Evolutionary conservation across 2,329 filamentous ascomycete genomes (phyloP).

Genomic region (Fusarium sp.): DNA sequence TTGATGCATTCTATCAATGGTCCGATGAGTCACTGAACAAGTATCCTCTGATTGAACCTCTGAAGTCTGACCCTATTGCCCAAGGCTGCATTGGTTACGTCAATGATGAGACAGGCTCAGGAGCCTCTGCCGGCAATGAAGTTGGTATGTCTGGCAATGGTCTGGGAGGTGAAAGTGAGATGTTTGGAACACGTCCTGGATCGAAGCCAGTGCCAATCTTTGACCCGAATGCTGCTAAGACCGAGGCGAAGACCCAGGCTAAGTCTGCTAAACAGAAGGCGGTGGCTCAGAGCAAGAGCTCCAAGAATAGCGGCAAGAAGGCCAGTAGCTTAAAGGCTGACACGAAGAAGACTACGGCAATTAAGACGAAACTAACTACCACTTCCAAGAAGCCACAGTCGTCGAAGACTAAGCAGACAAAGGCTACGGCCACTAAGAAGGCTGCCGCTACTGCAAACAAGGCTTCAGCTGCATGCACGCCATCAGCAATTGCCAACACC

Average conservation of each 20-base stretch:
- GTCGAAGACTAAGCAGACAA: background rate
- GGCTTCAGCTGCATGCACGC: background rate
- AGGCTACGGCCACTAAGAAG: background rate
- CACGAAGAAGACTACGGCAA: background rate
- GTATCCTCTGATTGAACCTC: background rate
- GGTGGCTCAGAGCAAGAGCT: background rate
- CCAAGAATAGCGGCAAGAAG: background rate
- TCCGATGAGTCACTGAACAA: background rate
- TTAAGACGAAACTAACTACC: background rate
- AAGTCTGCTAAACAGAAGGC: background rate
- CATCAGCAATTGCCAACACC: background rate
- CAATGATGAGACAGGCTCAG: background rate
- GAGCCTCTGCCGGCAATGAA: background rate
- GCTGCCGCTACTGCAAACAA: background rate
- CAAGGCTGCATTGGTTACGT: constrained; percentile 19
- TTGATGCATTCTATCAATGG: background rate
- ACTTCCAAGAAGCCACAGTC: background rate
- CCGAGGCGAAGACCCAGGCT: background rate
- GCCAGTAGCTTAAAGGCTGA: background rate
- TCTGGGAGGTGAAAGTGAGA: background rate
- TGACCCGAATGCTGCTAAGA: background rate
- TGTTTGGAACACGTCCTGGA: background rate
- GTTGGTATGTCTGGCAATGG: constrained; percentile 5
- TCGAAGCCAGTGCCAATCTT: background rate
- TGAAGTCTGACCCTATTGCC: constrained; percentile 6